Percentiles rank a stretch among this genome's conserved stretches.
Evolutionary conservation across 352 stramenopile genomes (phyloP).

Genomic region (Pythium periplocum): DNA sequence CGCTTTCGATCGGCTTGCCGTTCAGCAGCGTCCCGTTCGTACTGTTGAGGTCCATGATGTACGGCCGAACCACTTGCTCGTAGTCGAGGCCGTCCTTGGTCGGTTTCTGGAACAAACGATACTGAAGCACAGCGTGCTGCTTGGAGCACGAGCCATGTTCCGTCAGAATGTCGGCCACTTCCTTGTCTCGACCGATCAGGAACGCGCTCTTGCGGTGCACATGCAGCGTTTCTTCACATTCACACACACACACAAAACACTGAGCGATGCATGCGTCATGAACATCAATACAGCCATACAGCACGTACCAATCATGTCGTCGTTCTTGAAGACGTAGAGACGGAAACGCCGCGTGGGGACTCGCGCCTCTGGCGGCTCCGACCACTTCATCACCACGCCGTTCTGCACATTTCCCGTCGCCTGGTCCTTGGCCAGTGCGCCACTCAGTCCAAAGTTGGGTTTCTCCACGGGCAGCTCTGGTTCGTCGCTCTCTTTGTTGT

Average conservation of each 20-base stretch:
- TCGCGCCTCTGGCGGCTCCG: slow-evolving; percentile 93
- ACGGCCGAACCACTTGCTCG: slow-evolving; percentile 82
- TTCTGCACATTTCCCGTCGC: slow-evolving; percentile 95
- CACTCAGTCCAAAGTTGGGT: slow-evolving; percentile 97
- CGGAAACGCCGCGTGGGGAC: slow-evolving; percentile 90
- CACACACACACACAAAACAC: too few species aligned
- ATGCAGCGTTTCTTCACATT: slow-evolving; percentile 88
- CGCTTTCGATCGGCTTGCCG: slow-evolving; percentile 87
- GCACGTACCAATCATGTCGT: slow-evolving; percentile 63
- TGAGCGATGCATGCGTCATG: too few species aligned
- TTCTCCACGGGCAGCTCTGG: slow-evolving; percentile 75
- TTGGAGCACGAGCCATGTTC: slow-evolving; percentile 94
- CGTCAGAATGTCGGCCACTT: slow-evolving; percentile 93
- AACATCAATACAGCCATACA: too few species aligned
- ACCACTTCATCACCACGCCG: slow-evolving; percentile 96
- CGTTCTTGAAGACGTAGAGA: slow-evolving; percentile 97
- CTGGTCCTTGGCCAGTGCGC: slow-evolving; percentile 95
- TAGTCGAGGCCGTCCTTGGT: slow-evolving; percentile 50
- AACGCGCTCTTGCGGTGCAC: slow-evolving; percentile 95
- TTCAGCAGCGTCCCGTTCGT: slow-evolving; percentile 99
- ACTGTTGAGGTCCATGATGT: slow-evolving; percentile 98
- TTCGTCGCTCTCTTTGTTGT: slow-evolving; percentile 32
- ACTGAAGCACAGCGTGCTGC: slow-evolving; percentile 98
- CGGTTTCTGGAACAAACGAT: slow-evolving; percentile 75
- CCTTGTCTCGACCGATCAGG: slow-evolving; percentile 91